These are phyloP conservation scores for Apiospora saccharicola DNA, from an alignment of 2,329 filamentous ascomycete species.

Conservation along the genomic window DNA sequence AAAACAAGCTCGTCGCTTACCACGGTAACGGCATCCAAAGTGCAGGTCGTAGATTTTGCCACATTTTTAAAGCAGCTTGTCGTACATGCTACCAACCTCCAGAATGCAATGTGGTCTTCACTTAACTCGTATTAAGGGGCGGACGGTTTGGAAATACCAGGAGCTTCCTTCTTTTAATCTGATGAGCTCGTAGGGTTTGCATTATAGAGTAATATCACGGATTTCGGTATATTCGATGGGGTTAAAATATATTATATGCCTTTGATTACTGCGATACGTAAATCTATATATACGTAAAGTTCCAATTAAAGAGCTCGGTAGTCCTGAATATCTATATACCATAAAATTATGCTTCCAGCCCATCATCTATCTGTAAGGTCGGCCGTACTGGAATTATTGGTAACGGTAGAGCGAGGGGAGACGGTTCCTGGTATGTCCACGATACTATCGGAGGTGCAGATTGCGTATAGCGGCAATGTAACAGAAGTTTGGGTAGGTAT, in stretches of 20 bases:
- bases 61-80: not conserved
- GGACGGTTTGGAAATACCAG: not conserved
- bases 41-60: not conserved
- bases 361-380: not conserved
- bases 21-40: too few species aligned
- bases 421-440: not conserved
- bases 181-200: not conserved
- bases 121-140: not conserved
- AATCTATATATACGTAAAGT: not conserved
- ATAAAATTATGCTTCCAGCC: not conserved
- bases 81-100: not conserved
- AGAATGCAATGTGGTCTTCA: constrained; percentile 6
- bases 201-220: not conserved
- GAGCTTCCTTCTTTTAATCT: constrained; percentile 3
- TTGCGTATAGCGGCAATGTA: not conserved
- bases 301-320: not conserved
- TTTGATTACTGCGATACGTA: too few species aligned
- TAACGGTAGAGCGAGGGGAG: constrained; percentile 5
- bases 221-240: not conserved
- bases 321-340: not conserved
- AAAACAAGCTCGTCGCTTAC: too few species aligned
- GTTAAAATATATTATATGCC: not conserved
- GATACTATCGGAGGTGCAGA: not conserved
- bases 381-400: not conserved
- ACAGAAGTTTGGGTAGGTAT: not conserved